Conservation (phyloP, 257 asterid species). For the Solanum virginianum region DNA sequence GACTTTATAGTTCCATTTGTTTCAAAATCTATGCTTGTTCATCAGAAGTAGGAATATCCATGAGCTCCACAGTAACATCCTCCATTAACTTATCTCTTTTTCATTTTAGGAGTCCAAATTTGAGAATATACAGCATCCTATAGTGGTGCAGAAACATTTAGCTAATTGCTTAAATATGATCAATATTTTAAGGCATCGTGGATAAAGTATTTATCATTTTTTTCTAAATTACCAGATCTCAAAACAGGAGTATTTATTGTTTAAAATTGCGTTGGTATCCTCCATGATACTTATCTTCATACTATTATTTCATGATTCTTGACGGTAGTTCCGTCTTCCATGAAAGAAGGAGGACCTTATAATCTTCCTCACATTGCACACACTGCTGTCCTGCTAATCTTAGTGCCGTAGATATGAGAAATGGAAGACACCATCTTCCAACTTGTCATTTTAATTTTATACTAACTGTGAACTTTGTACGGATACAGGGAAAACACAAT, state of each 20-base stretch:
- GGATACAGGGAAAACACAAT: constrained; percentile 65
- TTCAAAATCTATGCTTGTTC: background rate
- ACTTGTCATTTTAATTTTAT: background rate
- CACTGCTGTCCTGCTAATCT: background rate
- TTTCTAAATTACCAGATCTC: too few relatives aligned
- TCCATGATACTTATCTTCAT: background rate
- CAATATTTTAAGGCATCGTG: background rate
- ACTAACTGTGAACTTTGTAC: background rate
- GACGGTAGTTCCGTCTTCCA: background rate
- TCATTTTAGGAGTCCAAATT: background rate
- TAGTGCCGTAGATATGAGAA: background rate
- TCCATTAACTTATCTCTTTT: background rate
- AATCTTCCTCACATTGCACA: background rate
- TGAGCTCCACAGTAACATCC: background rate
- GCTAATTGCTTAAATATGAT: background rate
- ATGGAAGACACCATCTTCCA: background rate
- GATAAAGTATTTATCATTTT: background rate
- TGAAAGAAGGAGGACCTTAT: background rate
- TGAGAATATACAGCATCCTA: background rate
- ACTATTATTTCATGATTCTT: background rate
- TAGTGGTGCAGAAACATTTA: background rate
- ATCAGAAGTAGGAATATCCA: background rate
- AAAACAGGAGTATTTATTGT: background rate
- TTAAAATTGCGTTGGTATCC: background rate
- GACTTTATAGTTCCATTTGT: background rate